Percentiles rank a stretch among this genome's conserved stretches.
Evolutionary conservation across 805 yeast species (phyloP).

Genomic region (Yueomyces sp.): DNA sequence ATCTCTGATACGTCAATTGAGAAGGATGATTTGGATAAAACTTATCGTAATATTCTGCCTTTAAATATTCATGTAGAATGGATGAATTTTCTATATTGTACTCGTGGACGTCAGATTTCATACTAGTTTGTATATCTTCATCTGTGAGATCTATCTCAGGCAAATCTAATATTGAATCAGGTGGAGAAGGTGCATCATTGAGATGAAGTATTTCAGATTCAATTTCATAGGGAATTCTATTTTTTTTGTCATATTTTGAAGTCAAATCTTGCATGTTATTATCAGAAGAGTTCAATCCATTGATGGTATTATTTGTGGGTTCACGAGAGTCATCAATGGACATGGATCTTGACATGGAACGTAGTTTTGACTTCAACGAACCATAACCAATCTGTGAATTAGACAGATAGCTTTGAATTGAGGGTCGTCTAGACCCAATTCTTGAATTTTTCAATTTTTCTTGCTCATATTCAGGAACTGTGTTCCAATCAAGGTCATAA

Average conservation of each 20-base stretch:
- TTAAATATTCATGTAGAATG: slow-evolving; percentile 10
- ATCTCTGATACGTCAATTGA: slow-evolving; percentile 50
- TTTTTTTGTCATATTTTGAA: slow-evolving; percentile 24
- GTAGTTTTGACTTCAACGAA: slow-evolving; percentile 14
- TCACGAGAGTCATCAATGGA: neutral
- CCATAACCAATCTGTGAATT: slow-evolving; percentile 1
- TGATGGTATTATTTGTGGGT: neutral
- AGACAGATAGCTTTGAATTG: slow-evolving; percentile 7
- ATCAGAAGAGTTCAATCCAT: neutral
- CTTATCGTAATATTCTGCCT: slow-evolving; percentile 30
- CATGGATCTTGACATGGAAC: slow-evolving; percentile 11
- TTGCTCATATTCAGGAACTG: slow-evolving; percentile 34
- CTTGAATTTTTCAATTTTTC: slow-evolving; percentile 19
- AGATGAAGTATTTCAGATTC: slow-evolving; percentile 22
- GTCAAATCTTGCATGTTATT: slow-evolving; percentile 5
- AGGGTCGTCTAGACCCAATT: slow-evolving; percentile 14
- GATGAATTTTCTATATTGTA: neutral
- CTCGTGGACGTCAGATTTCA: neutral
- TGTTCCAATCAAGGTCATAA: slow-evolving; percentile 65
- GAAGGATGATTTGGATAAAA: slow-evolving; percentile 32
- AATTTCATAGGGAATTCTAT: slow-evolving; percentile 27
- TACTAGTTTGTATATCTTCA: slow-evolving; percentile 2
- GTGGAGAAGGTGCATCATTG: slow-evolving; percentile 20
- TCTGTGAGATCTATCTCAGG: slow-evolving; percentile 1
- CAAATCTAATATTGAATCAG: slow-evolving; percentile 8